These are phyloP conservation scores for Picea glauca DNA, from an alignment of 75 land plant genomes.

Conservation along the genomic window DNA sequence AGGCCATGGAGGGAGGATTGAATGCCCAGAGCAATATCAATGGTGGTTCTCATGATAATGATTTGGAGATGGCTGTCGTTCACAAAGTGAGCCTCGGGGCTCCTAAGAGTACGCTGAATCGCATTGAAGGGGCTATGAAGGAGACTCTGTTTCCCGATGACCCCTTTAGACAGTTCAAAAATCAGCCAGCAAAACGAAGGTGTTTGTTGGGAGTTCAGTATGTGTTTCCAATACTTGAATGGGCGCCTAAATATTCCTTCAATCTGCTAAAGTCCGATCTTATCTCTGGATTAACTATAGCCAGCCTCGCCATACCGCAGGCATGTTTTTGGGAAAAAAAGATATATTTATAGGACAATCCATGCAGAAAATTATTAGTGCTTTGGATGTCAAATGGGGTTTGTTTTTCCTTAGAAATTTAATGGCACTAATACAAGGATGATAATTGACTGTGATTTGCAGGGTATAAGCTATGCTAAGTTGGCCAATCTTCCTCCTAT, in stretches of 20 bases:
- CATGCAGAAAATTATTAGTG: too few species aligned
- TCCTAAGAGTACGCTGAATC: slow-evolving; percentile 24
- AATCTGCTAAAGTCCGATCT: slow-evolving; percentile 48
- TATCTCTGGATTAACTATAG: slow-evolving; percentile 67
- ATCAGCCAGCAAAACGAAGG: slow-evolving; percentile 26
- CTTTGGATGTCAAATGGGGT: too few species aligned
- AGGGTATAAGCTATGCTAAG: slow-evolving; percentile 53
- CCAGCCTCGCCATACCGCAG: slow-evolving; percentile 77
- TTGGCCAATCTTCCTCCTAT: slow-evolving; percentile 46
- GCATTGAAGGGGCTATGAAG: slow-evolving; percentile 27
- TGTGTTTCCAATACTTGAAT: slow-evolving; percentile 58
- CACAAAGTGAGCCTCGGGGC: slow-evolving; percentile 42
- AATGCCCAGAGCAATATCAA: background rate
- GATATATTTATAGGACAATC: too few species aligned
- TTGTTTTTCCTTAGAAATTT: too few species aligned
- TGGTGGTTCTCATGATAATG: background rate
- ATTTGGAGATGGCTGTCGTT: slow-evolving; percentile 7
- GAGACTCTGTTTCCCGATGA: slow-evolving; percentile 85
- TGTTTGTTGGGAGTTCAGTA: slow-evolving; percentile 52
- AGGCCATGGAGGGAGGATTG: background rate
- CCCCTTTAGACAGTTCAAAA: slow-evolving; percentile 60
- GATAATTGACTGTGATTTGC: slow-evolving; percentile 7
- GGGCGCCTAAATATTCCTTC: slow-evolving; percentile 48
- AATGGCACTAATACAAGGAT: background rate
- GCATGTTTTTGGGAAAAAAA: background rate